Conservation (phyloP, 768 basidiomycete species). For the Leccinum uliginosum region DNA sequence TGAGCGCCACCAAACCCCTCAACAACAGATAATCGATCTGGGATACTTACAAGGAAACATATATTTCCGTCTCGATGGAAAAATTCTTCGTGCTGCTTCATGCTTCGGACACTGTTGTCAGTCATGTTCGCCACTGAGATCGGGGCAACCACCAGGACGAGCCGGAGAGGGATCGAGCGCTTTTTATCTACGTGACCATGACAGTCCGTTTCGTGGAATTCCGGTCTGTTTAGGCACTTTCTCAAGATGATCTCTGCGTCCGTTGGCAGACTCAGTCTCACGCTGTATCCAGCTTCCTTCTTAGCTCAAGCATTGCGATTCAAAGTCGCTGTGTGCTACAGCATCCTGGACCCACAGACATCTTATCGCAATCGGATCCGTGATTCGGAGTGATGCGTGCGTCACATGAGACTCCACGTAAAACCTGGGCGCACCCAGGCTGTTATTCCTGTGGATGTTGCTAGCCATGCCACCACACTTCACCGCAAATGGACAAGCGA, state of each 20-base stretch:
- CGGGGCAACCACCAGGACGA: background rate
- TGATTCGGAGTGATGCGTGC: background rate
- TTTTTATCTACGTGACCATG: slow-evolving; percentile 13
- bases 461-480: background rate
- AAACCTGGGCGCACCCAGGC: background rate
- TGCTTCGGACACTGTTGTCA: slow-evolving; percentile 7
- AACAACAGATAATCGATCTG: background rate
- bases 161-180: background rate
- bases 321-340: slow-evolving; percentile 7
- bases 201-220: slow-evolving; percentile 4
- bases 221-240: slow-evolving; percentile 2
- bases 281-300: slow-evolving; percentile 6
- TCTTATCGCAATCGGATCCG: slow-evolving; percentile 18
- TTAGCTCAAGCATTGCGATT: background rate
- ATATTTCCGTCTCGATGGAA: slow-evolving; percentile 55
- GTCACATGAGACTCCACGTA: background rate
- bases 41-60: slow-evolving; percentile 44
- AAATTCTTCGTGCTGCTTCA: slow-evolving; percentile 34
- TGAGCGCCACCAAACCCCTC: background rate
- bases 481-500: background rate
- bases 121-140: background rate
- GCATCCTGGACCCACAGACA: slow-evolving; percentile 20
- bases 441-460: background rate
- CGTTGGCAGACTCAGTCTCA: slow-evolving; percentile 4
- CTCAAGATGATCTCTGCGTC: slow-evolving; percentile 10